Conservation (phyloP, 192 early-diverging fungal genomes). For the Glomus cerebriforme region DNA sequence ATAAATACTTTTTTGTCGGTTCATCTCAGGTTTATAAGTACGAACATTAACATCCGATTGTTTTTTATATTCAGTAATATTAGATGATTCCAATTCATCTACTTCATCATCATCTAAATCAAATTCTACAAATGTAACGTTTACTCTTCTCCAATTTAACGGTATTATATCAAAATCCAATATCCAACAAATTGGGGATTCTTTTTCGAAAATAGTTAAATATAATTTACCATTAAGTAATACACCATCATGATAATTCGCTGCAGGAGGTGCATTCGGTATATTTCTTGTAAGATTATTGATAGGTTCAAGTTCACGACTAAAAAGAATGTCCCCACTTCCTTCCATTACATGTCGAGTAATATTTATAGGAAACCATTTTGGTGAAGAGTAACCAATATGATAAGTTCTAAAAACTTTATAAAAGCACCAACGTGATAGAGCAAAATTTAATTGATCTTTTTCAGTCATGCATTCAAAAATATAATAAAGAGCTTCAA, state of each 20-base stretch:
- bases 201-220: not conserved
- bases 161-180: not conserved
- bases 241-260: slow-evolving; percentile 12
- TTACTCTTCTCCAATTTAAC: not conserved
- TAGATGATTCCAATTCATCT: not conserved
- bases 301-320: not conserved
- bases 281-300: not conserved
- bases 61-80: not conserved
- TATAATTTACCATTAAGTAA: slow-evolving; percentile 4
- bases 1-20: not conserved
- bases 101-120: not conserved
- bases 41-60: too few species aligned
- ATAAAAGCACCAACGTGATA: slow-evolving; percentile 2
- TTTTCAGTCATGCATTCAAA: not conserved
- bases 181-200: slow-evolving; percentile 5
- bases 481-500: slow-evolving; percentile 15
- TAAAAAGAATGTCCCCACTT: not conserved
- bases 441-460: slow-evolving; percentile 17
- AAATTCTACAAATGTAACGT: not conserved
- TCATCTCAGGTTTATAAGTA: not conserved
- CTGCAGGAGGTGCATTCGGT: not conserved
- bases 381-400: slow-evolving; percentile 7
- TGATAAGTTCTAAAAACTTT: slow-evolving; percentile 13
- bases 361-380: not conserved
- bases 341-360: not conserved